Evolutionary conservation across 106 monocot species (phyloP).

Genomic region (Triglochin maritima): DNA sequence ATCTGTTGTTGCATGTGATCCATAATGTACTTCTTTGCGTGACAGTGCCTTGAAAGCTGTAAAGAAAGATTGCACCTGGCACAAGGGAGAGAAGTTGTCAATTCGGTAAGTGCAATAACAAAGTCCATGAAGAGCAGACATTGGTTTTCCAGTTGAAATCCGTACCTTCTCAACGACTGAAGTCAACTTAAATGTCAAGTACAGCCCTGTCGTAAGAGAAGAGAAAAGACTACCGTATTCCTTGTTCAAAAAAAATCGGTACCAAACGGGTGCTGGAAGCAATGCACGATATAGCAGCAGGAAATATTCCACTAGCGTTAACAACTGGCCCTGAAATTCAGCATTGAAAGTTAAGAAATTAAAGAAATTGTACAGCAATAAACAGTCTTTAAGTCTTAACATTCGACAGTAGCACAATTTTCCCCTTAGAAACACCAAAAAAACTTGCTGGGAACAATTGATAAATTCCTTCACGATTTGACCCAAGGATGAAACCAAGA

Average conservation of each 20-base stretch:
- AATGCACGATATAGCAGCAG: slow-evolving; percentile 79
- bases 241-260: slow-evolving; percentile 89
- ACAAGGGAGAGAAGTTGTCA: neutral
- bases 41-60: slow-evolving; percentile 63
- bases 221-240: slow-evolving; percentile 92
- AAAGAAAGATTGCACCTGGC: slow-evolving; percentile 71
- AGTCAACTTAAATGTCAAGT: slow-evolving; percentile 88
- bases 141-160: neutral
- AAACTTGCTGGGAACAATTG: neutral
- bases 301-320: slow-evolving; percentile 84
- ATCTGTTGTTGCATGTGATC: slow-evolving; percentile 69
- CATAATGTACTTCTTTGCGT: slow-evolving; percentile 80
- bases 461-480: neutral
- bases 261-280: slow-evolving; percentile 86
- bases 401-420: slow-evolving; percentile 18
- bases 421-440: slow-evolving; percentile 37
- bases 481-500: neutral
- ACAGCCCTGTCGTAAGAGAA: slow-evolving; percentile 80
- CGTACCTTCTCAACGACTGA: slow-evolving; percentile 81
- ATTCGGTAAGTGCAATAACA: neutral
- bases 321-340: slow-evolving; percentile 63
- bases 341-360: slow-evolving; percentile 4
- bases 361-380: neutral
- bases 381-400: neutral
- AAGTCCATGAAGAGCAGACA: neutral